These are phyloP conservation scores for Triticum aestivum DNA, from an alignment of 176 grass and related monocot species.

Conservation along the genomic window DNA sequence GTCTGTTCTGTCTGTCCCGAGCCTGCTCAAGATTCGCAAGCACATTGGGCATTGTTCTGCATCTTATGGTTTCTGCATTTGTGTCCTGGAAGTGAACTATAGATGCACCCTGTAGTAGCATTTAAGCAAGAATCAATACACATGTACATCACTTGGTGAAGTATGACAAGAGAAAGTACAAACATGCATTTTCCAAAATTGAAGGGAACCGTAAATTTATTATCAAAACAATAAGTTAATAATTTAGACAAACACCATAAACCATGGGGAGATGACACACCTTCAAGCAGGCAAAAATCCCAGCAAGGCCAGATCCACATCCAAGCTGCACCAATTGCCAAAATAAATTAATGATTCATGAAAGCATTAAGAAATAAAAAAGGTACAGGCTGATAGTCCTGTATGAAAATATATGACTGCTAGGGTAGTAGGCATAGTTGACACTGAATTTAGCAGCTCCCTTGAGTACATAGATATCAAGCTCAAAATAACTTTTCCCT, in stretches of 20 bases:
- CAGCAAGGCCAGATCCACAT: conserved; percentile 81
- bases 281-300: conserved; percentile 93
- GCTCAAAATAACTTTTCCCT: background rate
- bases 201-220: background rate
- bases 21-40: conserved; percentile 91
- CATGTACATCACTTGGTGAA: background rate
- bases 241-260: background rate
- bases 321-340: conserved; percentile 66
- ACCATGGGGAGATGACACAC: conserved; percentile 39
- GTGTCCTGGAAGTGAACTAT: conserved; percentile 93
- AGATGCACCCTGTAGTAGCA: conserved; percentile 60
- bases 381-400: background rate
- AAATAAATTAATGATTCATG: conserved; percentile 26
- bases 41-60: conserved; percentile 88
- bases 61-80: conserved; percentile 88
- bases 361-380: background rate
- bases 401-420: conserved; percentile 3
- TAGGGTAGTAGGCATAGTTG: background rate
- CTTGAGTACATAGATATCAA: conserved; percentile 5
- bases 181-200: background rate
- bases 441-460: background rate
- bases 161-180: conserved; percentile 19
- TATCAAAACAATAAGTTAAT: conserved; percentile 23
- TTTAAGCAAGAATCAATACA: conserved; percentile 28
- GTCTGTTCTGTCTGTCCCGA: conserved; percentile 60